Conservation (phyloP, 2,329 filamentous ascomycete genomes). For the Trichothecium roseum region DNA sequence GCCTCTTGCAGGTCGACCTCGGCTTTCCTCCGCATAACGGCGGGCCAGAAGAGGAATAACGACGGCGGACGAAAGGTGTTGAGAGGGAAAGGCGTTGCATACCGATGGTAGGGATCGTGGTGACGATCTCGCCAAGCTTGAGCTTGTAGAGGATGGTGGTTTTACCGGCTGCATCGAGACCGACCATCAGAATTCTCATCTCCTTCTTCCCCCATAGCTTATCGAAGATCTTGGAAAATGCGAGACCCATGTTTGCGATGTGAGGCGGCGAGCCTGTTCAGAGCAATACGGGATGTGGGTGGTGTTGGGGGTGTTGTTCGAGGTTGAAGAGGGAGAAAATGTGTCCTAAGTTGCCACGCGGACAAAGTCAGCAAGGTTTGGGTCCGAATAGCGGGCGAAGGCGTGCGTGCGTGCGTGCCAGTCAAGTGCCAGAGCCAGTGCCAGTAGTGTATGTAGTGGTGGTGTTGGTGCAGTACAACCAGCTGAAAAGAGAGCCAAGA, state of each 20-base stretch:
- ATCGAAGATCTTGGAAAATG: slow-evolving; percentile 94
- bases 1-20: not conserved
- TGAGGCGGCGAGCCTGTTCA: slow-evolving; percentile 16
- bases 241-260: slow-evolving; percentile 86
- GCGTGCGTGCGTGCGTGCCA: not conserved
- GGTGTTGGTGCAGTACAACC: not conserved
- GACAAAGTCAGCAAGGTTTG: too few species aligned
- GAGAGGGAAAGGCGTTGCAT: slow-evolving; percentile 24
- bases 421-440: not conserved
- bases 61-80: not conserved
- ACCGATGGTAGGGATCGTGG: slow-evolving; percentile 98
- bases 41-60: not conserved
- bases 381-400: not conserved
- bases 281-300: slow-evolving; percentile 3
- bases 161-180: slow-evolving; percentile 98
- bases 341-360: too few species aligned
- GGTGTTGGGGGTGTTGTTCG: slow-evolving; percentile 1
- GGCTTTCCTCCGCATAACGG: not conserved
- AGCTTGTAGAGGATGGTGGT: slow-evolving; percentile 99
- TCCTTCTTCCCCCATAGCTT: slow-evolving; percentile 99
- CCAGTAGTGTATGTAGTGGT: not conserved
- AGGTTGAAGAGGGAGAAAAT: too few species aligned
- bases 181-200: slow-evolving; percentile 99
- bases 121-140: slow-evolving; percentile 98
- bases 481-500: not conserved